Evolutionary conservation across 75 land plant species (phyloP).

Genomic region (Sequoiadendron giganteum): DNA sequence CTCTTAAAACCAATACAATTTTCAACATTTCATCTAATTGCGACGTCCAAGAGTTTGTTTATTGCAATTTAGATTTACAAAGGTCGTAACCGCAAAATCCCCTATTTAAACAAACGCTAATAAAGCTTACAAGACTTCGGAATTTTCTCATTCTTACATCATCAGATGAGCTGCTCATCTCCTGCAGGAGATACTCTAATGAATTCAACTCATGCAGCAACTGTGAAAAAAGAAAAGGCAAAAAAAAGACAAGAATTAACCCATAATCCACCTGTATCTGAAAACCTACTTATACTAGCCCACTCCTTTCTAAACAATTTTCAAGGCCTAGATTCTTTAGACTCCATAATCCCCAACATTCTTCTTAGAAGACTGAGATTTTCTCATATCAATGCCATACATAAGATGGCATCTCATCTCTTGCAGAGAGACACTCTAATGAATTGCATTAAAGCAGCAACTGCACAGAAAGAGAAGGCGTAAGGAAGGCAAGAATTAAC

Average conservation of each 20-base stretch:
- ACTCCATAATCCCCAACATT: background rate
- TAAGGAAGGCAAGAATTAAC: background rate
- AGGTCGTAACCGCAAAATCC: background rate
- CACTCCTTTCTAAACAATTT: background rate
- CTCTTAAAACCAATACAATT: background rate
- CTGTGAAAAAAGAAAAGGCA: background rate
- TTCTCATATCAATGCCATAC: background rate
- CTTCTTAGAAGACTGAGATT: background rate
- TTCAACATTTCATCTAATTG: background rate
- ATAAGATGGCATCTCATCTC: background rate
- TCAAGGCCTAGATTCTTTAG: background rate
- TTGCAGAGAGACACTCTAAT: background rate
- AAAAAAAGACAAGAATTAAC: background rate
- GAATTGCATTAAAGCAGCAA: background rate
- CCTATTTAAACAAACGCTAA: background rate
- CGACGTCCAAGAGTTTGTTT: background rate
- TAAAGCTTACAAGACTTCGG: background rate
- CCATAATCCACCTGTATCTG: background rate
- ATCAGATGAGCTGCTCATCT: background rate
- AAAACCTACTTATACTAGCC: background rate
- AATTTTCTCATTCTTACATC: background rate
- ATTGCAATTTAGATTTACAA: background rate
- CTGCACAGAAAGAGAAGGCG: background rate
- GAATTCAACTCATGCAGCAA: background rate
- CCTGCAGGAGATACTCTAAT: background rate